A percentile compares a stretch with the other conserved stretches of the same genome.
Evolutionary conservation across 352 stramenopile genomes (phyloP).

Genomic region (Pythium utonaiense): DNA sequence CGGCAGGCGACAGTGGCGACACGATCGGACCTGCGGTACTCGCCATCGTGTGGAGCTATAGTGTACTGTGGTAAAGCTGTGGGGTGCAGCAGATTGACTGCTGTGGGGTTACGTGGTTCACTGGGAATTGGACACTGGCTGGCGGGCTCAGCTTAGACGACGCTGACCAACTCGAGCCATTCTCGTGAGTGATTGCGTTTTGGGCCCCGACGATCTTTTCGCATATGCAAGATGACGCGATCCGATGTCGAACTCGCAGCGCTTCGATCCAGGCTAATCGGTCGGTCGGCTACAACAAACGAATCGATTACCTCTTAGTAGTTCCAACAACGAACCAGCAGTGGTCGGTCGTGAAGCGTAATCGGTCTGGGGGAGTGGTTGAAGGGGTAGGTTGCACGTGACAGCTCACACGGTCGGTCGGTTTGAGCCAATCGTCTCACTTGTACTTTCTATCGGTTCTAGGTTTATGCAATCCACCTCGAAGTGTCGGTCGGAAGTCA

Average conservation of each 20-base stretch:
- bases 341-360: slow-evolving; percentile 8
- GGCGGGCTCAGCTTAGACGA: background rate
- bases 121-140: slow-evolving; percentile 13
- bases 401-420: slow-evolving; percentile 6
- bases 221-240: background rate
- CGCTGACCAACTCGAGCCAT: background rate
- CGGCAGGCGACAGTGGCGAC: slow-evolving; percentile 12
- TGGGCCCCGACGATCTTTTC: background rate
- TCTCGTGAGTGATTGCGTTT: background rate
- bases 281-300: background rate
- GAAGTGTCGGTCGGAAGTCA: background rate
- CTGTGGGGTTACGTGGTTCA: background rate
- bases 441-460: background rate
- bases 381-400: background rate
- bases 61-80: background rate
- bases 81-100: background rate
- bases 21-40: slow-evolving; percentile 7
- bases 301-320: background rate
- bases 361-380: background rate
- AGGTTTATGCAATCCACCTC: slow-evolving; percentile 16
- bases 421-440: background rate
- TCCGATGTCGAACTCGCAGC: background rate
- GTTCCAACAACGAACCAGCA: too few relatives aligned
- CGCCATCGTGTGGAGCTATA: slow-evolving; percentile 1
- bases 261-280: background rate